These are phyloP conservation scores for Fusarium oligoseptatum DNA, from an alignment of 2,329 filamentous ascomycete species.

Conservation along the genomic window DNA sequence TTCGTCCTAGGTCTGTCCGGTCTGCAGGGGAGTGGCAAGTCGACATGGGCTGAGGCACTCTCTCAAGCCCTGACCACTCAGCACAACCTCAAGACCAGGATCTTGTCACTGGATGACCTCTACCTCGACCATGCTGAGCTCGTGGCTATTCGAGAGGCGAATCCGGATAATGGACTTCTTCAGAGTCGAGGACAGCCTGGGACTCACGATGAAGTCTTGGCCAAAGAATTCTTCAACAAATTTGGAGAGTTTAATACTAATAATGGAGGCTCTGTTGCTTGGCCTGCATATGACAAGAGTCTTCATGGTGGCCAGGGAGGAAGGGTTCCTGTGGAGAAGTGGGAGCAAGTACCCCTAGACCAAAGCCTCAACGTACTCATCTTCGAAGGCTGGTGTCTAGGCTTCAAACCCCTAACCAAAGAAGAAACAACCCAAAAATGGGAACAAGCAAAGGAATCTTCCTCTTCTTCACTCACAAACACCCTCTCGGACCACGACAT, in stretches of 20 bases:
- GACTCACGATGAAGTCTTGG: conserved; percentile 39
- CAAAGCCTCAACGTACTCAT: conserved; percentile 39
- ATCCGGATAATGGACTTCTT: conserved; percentile 35
- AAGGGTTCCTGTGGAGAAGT: conserved; percentile 29
- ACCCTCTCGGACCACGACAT: conserved; percentile 37
- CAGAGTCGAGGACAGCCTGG: conserved; percentile 40
- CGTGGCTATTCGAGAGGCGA: conserved; percentile 31
- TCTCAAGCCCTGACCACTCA: conserved; percentile 25
- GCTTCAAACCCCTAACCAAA: conserved; percentile 31
- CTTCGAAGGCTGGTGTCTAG: conserved; percentile 45
- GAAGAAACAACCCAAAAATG: conserved; percentile 33
- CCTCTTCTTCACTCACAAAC: conserved; percentile 9
- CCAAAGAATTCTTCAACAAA: conserved; percentile 22
- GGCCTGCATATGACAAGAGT: conserved; percentile 45
- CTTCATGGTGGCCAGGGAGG: conserved; percentile 38
- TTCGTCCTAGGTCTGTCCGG: conserved; percentile 43
- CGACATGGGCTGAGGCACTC: conserved; percentile 44
- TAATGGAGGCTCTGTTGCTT: conserved; percentile 17
- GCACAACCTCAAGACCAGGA: conserved; percentile 35
- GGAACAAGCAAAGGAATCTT: conserved; percentile 21
- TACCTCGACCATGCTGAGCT: conserved; percentile 39
- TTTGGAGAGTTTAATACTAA: background rate
- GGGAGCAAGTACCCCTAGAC: conserved; percentile 29
- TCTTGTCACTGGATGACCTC: conserved; percentile 39
- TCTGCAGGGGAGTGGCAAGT: conserved; percentile 45